A percentile compares a stretch with the other conserved stretches of the same genome.
Conservation (phyloP, 176 grass and related monocot genomes). For the Ananas comosus region DNA sequence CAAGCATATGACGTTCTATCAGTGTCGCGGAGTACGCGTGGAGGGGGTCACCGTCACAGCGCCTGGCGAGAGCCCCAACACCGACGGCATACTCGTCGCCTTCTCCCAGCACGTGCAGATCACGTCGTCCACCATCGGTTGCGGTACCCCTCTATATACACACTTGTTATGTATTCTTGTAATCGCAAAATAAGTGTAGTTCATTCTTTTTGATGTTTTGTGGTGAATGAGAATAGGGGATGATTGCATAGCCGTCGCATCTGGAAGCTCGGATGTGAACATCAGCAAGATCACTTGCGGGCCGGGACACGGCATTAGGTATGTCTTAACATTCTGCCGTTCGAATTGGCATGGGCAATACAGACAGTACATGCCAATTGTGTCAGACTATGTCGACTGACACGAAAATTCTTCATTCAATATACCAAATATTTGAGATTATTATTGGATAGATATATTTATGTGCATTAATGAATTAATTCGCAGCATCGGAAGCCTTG, state of each 20-base stretch:
- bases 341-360: background rate
- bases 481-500: slow-evolving; percentile 65
- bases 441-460: background rate
- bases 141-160: slow-evolving; percentile 25
- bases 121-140: slow-evolving; percentile 26
- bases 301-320: slow-evolving; percentile 14
- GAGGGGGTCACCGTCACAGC: slow-evolving; percentile 27
- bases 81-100: slow-evolving; percentile 50
- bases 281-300: background rate
- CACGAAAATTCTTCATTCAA: background rate
- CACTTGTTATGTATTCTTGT: background rate
- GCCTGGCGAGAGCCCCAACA: slow-evolving; percentile 58
- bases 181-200: background rate
- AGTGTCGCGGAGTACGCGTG: slow-evolving; percentile 29
- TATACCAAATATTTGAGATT: background rate
- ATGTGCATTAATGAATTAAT: background rate
- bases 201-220: background rate
- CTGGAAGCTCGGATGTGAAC: background rate
- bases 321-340: background rate
- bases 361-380: background rate
- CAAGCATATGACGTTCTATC: slow-evolving; percentile 47
- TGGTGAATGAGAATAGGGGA: background rate
- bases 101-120: slow-evolving; percentile 25
- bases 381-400: background rate
- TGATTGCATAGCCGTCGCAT: slow-evolving; percentile 3